phyloP scores from a whole-genome alignment of 2,329 filamentous ascomycete species.

The Aspergillus candidus region DNA sequence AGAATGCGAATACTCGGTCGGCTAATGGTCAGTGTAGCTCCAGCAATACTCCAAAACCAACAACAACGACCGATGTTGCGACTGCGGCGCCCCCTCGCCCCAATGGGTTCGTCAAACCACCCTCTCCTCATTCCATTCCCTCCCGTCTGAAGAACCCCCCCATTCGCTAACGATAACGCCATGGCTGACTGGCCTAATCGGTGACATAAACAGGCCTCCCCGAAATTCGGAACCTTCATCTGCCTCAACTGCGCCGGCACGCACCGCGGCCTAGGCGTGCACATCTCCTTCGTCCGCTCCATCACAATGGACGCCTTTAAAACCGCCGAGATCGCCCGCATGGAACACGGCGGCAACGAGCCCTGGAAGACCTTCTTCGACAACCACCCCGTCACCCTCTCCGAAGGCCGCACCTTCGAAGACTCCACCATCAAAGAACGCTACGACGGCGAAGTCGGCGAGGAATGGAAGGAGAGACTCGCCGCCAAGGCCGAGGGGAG shows the following conservation, averaged over 20 bases:
- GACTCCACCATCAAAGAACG: slow-evolving; percentile 84
- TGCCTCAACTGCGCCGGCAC: slow-evolving; percentile 93
- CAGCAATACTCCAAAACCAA: slow-evolving; percentile 84
- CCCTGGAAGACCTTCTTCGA: slow-evolving; percentile 86
- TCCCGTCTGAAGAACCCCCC: background rate
- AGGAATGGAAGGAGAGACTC: slow-evolving; percentile 91
- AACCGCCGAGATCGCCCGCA: slow-evolving; percentile 80
- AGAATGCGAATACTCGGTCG: too few relatives aligned
- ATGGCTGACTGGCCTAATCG: background rate
- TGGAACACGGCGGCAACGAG: slow-evolving; percentile 87
- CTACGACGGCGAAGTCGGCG: slow-evolving; percentile 82
- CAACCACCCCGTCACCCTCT: slow-evolving; percentile 58
- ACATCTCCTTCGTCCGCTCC: slow-evolving; percentile 96
- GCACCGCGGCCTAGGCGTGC: slow-evolving; percentile 89
- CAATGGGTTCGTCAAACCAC: slow-evolving; percentile 69
- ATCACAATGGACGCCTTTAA: slow-evolving; percentile 99
- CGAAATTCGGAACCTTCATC: slow-evolving; percentile 98
- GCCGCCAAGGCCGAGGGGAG: slow-evolving; percentile 80
- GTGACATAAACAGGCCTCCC: slow-evolving; percentile 62
- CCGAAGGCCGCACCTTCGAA: slow-evolving; percentile 68
- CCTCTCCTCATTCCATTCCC: slow-evolving; percentile 2
- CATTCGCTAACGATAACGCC: background rate
- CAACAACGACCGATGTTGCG: slow-evolving; percentile 84
- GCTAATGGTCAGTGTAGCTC: slow-evolving; percentile 51
- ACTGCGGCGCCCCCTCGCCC: slow-evolving; percentile 90